These are phyloP conservation scores for Irpex rosettiformis DNA, from an alignment of 1,284 basidiomycete genomes.

Conservation along the genomic window DNA sequence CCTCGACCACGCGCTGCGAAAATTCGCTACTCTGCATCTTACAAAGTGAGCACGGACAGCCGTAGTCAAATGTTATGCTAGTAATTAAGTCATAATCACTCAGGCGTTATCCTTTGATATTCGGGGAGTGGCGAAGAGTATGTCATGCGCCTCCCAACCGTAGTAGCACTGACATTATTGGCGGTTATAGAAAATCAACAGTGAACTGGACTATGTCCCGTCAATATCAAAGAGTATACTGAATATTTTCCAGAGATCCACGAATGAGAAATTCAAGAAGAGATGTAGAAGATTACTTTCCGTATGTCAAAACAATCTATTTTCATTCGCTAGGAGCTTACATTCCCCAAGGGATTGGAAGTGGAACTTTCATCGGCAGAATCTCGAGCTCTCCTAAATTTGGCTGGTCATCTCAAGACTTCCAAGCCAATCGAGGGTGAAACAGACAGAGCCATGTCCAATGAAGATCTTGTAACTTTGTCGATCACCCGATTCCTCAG, in stretches of 20 bases:
- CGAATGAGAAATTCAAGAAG: conserved; percentile 40
- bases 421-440: neutral
- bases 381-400: neutral
- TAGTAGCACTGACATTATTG: conserved; percentile 11
- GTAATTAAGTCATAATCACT: neutral
- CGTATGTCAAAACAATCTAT: conserved; percentile 31
- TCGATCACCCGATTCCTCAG: conserved; percentile 1
- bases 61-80: neutral
- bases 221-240: conserved; percentile 49
- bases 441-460: neutral
- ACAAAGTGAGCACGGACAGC: conserved; percentile 42
- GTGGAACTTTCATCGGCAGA: neutral
- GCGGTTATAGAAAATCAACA: conserved; percentile 48
- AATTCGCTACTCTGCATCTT: conserved; percentile 55
- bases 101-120: conserved; percentile 73
- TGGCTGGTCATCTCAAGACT: neutral
- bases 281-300: conserved; percentile 43
- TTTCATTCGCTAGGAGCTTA: neutral
- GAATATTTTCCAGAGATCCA: conserved; percentile 51
- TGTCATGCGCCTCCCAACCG: conserved; percentile 15
- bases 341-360: neutral
- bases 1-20: conserved; percentile 49
- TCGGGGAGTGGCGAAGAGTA: conserved; percentile 64
- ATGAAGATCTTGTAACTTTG: neutral
- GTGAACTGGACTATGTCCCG: conserved; percentile 46